Evolutionary conservation across 331 rosid genomes (phyloP).

Genomic region (Telfairia occidentalis): DNA sequence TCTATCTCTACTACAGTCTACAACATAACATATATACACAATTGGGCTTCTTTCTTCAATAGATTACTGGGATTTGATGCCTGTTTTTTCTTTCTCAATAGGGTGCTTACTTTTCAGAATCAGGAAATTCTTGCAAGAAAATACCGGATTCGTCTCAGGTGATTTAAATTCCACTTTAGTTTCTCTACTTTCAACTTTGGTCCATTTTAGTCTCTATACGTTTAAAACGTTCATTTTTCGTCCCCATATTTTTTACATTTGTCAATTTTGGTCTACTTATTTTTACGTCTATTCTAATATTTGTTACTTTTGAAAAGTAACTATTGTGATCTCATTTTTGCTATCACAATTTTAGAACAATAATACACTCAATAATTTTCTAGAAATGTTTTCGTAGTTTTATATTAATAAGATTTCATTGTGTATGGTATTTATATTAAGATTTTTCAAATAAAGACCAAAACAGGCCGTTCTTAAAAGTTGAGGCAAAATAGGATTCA

Average conservation of each 20-base stretch:
- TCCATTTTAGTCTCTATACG: not conserved
- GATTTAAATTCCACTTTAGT: conserved; percentile 6
- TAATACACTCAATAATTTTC: not conserved
- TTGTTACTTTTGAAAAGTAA: not conserved
- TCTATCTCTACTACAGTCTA: not conserved
- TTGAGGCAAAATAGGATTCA: not conserved
- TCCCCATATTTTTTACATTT: no score
- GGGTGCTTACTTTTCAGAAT: conserved; percentile 42
- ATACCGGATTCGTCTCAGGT: conserved; percentile 84
- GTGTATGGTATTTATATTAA: not conserved
- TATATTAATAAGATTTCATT: not conserved
- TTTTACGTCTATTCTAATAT: not conserved
- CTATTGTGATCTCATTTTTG: not conserved
- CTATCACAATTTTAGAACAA: not conserved
- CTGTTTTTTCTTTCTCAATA: conserved; percentile 17
- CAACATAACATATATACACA: not conserved
- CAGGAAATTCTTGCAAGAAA: conserved; percentile 68
- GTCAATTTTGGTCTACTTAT: no score
- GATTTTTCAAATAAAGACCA: not conserved
- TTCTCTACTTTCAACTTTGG: not conserved
- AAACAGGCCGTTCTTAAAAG: not conserved
- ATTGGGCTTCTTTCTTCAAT: not conserved
- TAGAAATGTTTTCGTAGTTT: not conserved
- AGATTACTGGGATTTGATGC: not conserved
- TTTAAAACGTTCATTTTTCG: not conserved